Evolutionary conservation across 345 rosid genomes (phyloP).

Genomic region (Euphorbia peplus): DNA sequence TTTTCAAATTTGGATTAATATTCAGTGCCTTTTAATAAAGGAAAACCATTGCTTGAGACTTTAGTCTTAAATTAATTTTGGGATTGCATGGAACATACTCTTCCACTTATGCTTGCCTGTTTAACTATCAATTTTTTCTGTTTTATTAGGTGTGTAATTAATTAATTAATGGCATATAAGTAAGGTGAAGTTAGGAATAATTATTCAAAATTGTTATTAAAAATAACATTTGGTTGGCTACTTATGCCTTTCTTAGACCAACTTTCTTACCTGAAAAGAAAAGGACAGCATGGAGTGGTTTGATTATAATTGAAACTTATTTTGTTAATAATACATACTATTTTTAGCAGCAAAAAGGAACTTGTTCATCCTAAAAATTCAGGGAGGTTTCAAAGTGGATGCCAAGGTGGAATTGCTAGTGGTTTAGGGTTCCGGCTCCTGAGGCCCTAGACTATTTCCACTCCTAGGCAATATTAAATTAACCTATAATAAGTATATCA

Average conservation of each 20-base stretch:
- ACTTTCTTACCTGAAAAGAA: conserved; percentile 31
- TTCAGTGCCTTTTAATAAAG: not conserved
- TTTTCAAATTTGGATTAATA: not conserved
- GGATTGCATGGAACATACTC: conserved; percentile 21
- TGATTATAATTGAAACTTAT: not conserved
- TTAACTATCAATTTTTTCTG: no score
- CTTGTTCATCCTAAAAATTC: not conserved
- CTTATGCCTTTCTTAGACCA: conserved; percentile 30
- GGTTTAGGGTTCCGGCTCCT: no score
- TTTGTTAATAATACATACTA: not conserved
- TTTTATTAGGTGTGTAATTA: conserved; percentile 13
- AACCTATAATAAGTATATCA: no score
- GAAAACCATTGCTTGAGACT: not conserved
- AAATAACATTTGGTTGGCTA: conserved; percentile 13
- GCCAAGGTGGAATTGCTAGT: no score
- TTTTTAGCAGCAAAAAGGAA: not conserved
- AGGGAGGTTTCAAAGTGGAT: no score
- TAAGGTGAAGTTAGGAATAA: not conserved
- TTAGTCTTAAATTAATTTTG: not conserved
- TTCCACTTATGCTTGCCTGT: conserved; percentile 12
- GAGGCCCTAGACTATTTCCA: no score
- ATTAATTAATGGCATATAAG: not conserved
- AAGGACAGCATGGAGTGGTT: conserved; percentile 13
- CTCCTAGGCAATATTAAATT: no score
- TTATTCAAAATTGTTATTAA: not conserved